Evolutionary conservation across 2,329 filamentous ascomycete species (phyloP).

Genomic region (Gyromitra esculenta): DNA sequence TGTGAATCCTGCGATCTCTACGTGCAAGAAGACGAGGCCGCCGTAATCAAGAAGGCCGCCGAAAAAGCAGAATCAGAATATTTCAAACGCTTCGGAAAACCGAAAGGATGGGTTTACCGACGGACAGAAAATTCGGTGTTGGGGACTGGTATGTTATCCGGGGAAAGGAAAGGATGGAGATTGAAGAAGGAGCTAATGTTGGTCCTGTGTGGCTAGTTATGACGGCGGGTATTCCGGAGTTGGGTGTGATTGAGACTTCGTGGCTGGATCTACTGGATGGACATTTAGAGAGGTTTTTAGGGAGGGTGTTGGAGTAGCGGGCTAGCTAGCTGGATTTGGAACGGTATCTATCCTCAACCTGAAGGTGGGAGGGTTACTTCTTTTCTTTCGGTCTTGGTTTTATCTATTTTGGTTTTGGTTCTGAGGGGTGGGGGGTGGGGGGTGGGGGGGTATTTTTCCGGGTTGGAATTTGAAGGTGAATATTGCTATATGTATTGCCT

Average conservation of each 20-base stretch:
- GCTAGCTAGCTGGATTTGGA: background rate
- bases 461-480: background rate
- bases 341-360: background rate
- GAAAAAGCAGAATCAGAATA: conserved; percentile 75
- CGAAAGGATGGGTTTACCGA: conserved; percentile 43
- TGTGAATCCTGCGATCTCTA: conserved; percentile 83
- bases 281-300: conserved; percentile 29
- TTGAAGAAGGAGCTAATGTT: background rate
- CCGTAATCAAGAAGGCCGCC: conserved; percentile 73
- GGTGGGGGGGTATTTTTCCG: background rate
- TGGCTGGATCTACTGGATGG: conserved; percentile 33
- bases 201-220: background rate
- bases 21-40: conserved; percentile 76
- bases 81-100: conserved; percentile 42
- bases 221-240: conserved; percentile 22
- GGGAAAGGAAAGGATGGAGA: background rate
- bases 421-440: background rate
- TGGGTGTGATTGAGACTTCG: conserved; percentile 16
- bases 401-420: conserved; percentile 2
- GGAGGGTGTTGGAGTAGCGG: conserved; percentile 29
- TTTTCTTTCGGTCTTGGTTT: background rate
- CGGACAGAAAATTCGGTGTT: conserved; percentile 32
- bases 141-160: conserved; percentile 24
- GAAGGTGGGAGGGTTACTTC: background rate
- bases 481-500: background rate